phyloP scores from a whole-genome alignment of 371 early-diverging fungal species.

The Mortierella polycephala region DNA sequence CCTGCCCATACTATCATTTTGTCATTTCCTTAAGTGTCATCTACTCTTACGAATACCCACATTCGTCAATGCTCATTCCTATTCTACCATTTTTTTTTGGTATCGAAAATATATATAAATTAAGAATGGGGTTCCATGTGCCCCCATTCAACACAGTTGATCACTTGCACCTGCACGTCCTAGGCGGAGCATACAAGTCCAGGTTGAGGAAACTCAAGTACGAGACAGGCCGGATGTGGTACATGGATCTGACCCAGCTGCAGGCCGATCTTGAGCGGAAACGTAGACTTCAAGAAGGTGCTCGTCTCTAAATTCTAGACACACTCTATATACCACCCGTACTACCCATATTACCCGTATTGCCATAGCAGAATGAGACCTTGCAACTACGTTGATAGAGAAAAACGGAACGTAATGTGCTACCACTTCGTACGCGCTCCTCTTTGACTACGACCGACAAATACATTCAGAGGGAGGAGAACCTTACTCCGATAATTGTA shows the following conservation, averaged over 20 bases:
- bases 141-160: constrained; percentile 66
- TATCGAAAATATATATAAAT: too few relatives aligned
- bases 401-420: too few relatives aligned
- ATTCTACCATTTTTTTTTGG: neutral
- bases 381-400: too few relatives aligned
- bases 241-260: constrained; percentile 34
- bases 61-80: neutral
- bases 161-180: constrained; percentile 67
- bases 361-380: too few relatives aligned
- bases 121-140: constrained; percentile 67
- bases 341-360: too few relatives aligned
- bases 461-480: too few relatives aligned
- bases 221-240: constrained; percentile 45
- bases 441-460: too few relatives aligned
- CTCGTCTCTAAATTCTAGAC: constrained; percentile 29
- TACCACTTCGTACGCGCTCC: too few relatives aligned
- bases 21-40: neutral
- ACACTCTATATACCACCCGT: neutral
- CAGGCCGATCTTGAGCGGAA: constrained; percentile 27
- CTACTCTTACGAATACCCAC: neutral
- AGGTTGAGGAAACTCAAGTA: constrained; percentile 42
- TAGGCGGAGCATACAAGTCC: constrained; percentile 58
- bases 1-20: neutral
- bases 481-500: too few relatives aligned
- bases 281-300: constrained; percentile 16